Evolutionary conservation across 225 moss, liverwort and hornwort species (phyloP).

Genomic region (Thuidium tamariscinum): DNA sequence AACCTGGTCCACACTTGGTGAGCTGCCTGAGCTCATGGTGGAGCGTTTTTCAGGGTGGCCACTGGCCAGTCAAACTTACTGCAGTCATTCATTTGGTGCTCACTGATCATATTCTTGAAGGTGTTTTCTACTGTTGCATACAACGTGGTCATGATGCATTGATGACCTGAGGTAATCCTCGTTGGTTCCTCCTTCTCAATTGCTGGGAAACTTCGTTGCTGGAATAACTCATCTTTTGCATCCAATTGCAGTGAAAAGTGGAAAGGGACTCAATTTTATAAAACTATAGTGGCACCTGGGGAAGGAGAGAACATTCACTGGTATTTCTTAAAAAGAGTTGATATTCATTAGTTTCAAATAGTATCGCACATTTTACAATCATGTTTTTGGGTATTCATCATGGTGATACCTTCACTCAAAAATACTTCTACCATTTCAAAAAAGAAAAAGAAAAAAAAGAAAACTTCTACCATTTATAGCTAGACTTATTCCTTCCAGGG

Average conservation of each 20-base stretch:
- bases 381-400: fast-evolving
- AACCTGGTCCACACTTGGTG: no score
- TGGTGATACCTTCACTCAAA: no score
- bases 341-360: background rate
- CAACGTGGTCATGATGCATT: background rate
- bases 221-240: fast-evolving
- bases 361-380: no score
- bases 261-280: background rate
- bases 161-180: background rate
- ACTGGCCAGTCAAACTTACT: no score
- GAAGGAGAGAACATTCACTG: background rate
- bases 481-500: no score
- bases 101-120: background rate
- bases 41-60: background rate
- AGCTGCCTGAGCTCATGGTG: background rate
- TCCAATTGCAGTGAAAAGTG: background rate
- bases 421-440: no score
- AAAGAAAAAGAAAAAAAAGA: no score
- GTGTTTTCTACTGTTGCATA: no score
- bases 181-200: background rate
- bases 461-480: no score
- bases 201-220: background rate
- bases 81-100: no score
- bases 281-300: fast-evolving
- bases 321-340: background rate